Evolutionary conservation across 2,329 filamentous ascomycete species (phyloP), one percentile per base, ranked within the genome.

Genomic region (Monosporascus ibericus): DNA sequence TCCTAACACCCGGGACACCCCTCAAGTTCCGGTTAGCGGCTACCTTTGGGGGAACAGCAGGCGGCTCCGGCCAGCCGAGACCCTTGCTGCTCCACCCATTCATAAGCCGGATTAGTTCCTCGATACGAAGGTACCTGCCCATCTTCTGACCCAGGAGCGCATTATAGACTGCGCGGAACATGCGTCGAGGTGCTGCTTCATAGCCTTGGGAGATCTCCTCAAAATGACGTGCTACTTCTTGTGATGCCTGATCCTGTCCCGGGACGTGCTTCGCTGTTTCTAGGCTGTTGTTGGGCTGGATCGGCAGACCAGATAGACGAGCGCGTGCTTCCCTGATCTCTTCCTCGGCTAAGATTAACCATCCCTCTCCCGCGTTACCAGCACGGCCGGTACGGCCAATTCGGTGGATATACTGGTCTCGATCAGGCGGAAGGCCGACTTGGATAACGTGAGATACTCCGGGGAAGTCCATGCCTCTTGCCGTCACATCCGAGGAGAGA

Each of bases 391-490:
- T 92, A 56, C 88, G 86, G 49, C 88, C 88, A 42, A 91, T 74
- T 53, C 88, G 83, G 69, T 91, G 88, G 54, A 92, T 87, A 64
- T 91, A 91, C 38, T 84, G 81, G 65, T 90, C 86, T 27, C 83
- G 78, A 55, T 81, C 79, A 5, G 75, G 72, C 2, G 88, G 85
- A 5, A 80, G 63, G 56, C 88, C 85, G 17, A 89, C 65, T 63
- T 92, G 88, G 53, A 92, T 84, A 55, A 91, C 87, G 63, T 90
- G 87, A n/a, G 85, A 87, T 22, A 92, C 88, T 50, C 83, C 76
- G 27, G 88, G 88, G 71, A 91, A 91, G 66, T 92, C 88, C 85
- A 92, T 90, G 59, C 88, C 88, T 68, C 88, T 79, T 14, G 88
- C 87, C 6, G 87, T 88, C 34, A 92, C 88, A 68, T 92, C 88